Conservation (phyloP, 108 stramenopile species). For the Conticribra guillardii region DNA sequence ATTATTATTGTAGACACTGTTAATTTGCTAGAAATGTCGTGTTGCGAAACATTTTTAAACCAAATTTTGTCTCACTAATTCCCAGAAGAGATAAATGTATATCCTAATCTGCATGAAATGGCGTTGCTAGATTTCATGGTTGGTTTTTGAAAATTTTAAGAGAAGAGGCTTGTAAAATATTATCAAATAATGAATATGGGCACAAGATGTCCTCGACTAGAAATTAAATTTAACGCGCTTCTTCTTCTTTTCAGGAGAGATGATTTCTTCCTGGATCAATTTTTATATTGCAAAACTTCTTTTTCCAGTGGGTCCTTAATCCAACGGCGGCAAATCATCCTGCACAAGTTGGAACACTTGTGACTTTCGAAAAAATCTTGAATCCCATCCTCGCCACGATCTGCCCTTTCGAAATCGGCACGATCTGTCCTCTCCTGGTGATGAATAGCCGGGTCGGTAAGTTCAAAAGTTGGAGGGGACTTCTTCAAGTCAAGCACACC, state of each 20-base stretch:
- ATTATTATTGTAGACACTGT: too few species aligned
- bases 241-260: not conserved
- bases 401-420: conserved; percentile 51
- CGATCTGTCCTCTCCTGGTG: conserved; percentile 31
- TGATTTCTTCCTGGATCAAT: not conserved
- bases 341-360: conserved; percentile 46
- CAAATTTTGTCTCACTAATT: too few species aligned
- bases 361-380: conserved; percentile 49
- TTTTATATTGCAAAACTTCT: not conserved
- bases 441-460: conserved; percentile 64
- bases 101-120: too few species aligned
- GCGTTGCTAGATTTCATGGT: too few species aligned
- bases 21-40: too few species aligned
- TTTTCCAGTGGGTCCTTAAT: conserved; percentile 17
- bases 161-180: too few species aligned
- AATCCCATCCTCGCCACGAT: conserved; percentile 54
- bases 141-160: too few species aligned
- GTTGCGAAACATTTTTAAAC: too few species aligned
- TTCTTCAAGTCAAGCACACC: conserved; percentile 35
- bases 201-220: too few species aligned
- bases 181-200: too few species aligned
- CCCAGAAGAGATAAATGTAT: too few species aligned
- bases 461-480: conserved; percentile 38
- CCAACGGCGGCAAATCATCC: conserved; percentile 48
- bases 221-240: not conserved